Base-by-base conservation (phyloP, 176 grass and related monocot species). In the Dactylis glomerata region DNA sequence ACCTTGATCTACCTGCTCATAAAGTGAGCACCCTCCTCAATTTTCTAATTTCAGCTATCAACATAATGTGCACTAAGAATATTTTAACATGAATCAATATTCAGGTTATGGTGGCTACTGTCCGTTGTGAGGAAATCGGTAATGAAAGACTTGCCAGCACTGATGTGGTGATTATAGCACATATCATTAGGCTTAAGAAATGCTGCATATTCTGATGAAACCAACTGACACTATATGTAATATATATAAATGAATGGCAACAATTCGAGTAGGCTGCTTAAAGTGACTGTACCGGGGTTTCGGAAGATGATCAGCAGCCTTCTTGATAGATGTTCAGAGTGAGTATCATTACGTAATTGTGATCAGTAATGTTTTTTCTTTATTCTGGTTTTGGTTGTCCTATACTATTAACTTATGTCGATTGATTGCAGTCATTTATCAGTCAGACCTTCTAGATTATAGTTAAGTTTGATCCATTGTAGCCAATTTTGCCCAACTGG, bases 61-160 rank as follows among this genome's bases (percentile, higher is more conserved):
- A 30, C 10, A 46, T 85, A 16, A 47, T 82, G 13, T 52, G 65
- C 89, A 73, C n/a, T 80, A 15, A 76, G n/a, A 27, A 77, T 75
- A n/a, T n/a, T 40, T 78, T 24, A 32, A 73, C 59, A 17, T 81
- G 47, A 59, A 77, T 79, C n/a, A 51, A n/a, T n/a, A 63, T 92
- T 31, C 77, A 99, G 97, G 93, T 99, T 91, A 99, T 99, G 97
- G 97, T 99, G 27, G 97, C 97, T 64, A 99, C 97, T 64, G 97
- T 99, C 66, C 91, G 97, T 26, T 99, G 97, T 81, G 97, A 99
- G 89, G 97, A 99, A 89, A 96, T 99, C 47, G 97, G 91, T 40
- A 86, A 94, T 81, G 97, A 99, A 80, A 99, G 96, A 89, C 42
- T 96, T 89, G 88, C 93, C 57, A 86, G 76, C 86, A 71, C 68